Base-by-base conservation (phyloP, 306 rosid genomes). In the Luffa aegyptiaca region DNA sequence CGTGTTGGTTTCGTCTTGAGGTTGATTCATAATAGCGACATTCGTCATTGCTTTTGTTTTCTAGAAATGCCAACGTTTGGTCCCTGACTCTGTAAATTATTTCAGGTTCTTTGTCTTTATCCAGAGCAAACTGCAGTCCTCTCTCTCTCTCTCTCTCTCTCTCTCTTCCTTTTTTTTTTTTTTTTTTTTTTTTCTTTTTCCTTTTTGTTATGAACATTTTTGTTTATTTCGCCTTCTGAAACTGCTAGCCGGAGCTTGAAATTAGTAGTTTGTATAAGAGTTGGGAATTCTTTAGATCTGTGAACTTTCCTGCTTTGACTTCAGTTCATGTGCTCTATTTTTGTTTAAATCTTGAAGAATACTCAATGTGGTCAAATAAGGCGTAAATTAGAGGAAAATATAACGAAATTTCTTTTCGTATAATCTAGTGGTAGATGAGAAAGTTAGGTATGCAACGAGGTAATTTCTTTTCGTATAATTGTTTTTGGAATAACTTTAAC, bases 91-190 rank as follows among this genome's bases (percentile, higher is more conserved):
- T 51, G n/a, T 51, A 21, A 44, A 35, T 79, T 65, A 61, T 79
- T 66, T 51, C 58, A 78, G 57, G 35, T 26, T 62, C 17, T 78
- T 62, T 63, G 42, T 78, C 68, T 53, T 66, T 80, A 6, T 52
- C 68, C 14, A 4, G 7, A 26, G 35, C 51, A 33, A 55, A 56
- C 45, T 70, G 39, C 20, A n/a, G 5, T 5, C 26, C 18, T 33
- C 44, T 26, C 51, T 37, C 13, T 51, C 21, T 41, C 35, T 41
- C 69, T 75, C 20, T 26, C 31, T 26, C n/a, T n/a, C n/a, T n/a
- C n/a, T n/a, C n/a, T n/a, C n/a, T n/a, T n/a, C n/a, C n/a, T n/a
- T n/a, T n/a, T n/a, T n/a, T n/a, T n/a, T n/a, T n/a, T n/a, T n/a
- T n/a, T n/a, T n/a, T 72, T 9, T 13, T 31, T 7, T 45, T 39